Conservation (phyloP, 352 stramenopile species). For the Globisporangium orthogonon region DNA sequence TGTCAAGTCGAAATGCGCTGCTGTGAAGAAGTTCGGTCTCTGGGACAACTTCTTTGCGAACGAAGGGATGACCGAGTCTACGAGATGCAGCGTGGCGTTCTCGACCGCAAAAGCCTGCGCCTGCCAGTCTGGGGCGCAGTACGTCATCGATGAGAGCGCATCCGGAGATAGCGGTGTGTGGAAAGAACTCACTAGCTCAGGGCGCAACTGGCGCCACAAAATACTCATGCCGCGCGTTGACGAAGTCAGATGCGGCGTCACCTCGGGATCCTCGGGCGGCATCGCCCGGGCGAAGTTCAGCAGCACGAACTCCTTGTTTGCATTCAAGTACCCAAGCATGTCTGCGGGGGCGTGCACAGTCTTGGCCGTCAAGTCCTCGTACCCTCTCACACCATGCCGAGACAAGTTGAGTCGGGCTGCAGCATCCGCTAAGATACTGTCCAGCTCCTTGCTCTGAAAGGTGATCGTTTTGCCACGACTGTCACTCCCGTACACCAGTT, state of each 20-base stretch:
- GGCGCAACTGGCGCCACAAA: conserved; percentile 88
- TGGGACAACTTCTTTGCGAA: conserved; percentile 81
- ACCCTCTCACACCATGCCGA: conserved; percentile 77
- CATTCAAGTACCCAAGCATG: conserved; percentile 69
- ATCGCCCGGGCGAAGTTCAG: conserved; percentile 85
- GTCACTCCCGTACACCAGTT: conserved; percentile 83
- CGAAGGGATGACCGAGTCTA: conserved; percentile 64
- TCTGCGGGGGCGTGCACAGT: conserved; percentile 71
- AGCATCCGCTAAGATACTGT: conserved; percentile 52
- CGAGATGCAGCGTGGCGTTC: conserved; percentile 62
- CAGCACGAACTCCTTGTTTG: conserved; percentile 51
- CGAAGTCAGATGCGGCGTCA: conserved; percentile 64
- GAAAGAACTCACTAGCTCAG: conserved; percentile 67
- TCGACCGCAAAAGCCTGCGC: conserved; percentile 56
- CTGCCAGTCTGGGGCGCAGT: conserved; percentile 85
- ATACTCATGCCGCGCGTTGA: conserved; percentile 86
- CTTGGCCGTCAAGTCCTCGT: conserved; percentile 85
- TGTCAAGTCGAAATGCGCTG: conserved; percentile 44
- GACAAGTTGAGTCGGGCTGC: conserved; percentile 77
- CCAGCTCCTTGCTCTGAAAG: conserved; percentile 77
- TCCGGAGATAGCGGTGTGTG: conserved; percentile 68
- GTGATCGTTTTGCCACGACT: conserved; percentile 79
- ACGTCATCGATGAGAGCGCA: conserved; percentile 80
- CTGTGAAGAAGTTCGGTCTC: conserved; percentile 46
- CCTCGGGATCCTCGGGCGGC: conserved; percentile 82